phyloP scores from a whole-genome alignment of 2,329 filamentous ascomycete species.

The Bipolaris sorokiniana region DNA sequence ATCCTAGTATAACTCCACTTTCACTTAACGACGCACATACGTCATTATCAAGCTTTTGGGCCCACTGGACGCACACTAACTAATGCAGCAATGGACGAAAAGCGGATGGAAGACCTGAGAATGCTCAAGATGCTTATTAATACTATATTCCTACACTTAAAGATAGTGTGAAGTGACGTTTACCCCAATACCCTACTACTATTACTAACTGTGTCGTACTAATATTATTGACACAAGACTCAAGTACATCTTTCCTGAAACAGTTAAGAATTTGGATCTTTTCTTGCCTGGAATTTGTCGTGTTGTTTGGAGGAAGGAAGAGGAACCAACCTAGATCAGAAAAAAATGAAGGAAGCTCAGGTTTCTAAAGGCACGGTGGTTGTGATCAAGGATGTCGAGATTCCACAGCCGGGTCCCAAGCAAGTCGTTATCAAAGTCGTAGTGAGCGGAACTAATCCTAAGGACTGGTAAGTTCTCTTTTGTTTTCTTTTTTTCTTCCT shows the following conservation, averaged over 20 bases:
- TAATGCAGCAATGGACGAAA: background rate
- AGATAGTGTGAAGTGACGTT: too few relatives aligned
- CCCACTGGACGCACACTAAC: background rate
- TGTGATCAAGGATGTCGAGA: constrained; percentile 46
- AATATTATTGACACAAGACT: too few relatives aligned
- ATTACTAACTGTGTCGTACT: too few relatives aligned
- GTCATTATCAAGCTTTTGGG: background rate
- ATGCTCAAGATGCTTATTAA: background rate
- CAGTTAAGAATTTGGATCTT: too few relatives aligned
- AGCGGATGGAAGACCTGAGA: background rate
- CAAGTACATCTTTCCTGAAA: too few relatives aligned
- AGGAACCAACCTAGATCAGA: background rate
- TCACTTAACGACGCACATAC: background rate
- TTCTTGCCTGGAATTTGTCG: too few relatives aligned
- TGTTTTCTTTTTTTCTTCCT: background rate
- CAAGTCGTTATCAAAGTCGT: constrained; percentile 51
- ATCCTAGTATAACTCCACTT: background rate
- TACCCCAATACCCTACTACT: too few relatives aligned
- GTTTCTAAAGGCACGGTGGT: constrained; percentile 43
- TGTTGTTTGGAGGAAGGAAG: too few relatives aligned
- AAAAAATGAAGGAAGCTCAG: constrained; percentile 52
- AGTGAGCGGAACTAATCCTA: constrained; percentile 53
- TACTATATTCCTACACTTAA: too few relatives aligned
- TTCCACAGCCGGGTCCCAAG: constrained; percentile 41
- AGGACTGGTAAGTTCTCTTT: constrained; percentile 53